phyloP scores from a whole-genome alignment of 2,329 filamentous ascomycete genomes.

The Alternaria rosae region DNA sequence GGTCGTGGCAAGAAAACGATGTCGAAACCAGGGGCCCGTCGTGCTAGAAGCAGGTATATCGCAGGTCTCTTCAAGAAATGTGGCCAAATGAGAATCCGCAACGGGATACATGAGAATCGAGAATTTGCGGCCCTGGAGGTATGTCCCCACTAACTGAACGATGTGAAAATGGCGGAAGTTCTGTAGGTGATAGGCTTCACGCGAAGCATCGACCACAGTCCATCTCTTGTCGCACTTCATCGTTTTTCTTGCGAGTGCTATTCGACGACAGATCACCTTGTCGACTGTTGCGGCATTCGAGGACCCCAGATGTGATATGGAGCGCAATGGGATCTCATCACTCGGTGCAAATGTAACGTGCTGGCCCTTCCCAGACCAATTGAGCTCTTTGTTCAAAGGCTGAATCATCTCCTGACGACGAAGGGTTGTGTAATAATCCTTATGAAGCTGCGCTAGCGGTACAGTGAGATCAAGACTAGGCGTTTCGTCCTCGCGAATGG shows the following conservation, averaged over 20 bases:
- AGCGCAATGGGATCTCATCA: constrained; percentile 18
- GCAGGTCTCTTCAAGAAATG: constrained; percentile 27
- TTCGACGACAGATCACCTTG: constrained; percentile 23
- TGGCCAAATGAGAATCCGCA: constrained; percentile 17
- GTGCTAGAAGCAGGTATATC: no score
- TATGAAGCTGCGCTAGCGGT: background rate
- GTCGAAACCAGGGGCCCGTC: background rate
- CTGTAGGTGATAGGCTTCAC: constrained; percentile 27
- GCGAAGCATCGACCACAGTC: constrained; percentile 11
- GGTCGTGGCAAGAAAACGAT: background rate
- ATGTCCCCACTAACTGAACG: constrained; percentile 27
- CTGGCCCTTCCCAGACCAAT: constrained; percentile 35
- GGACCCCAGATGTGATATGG: constrained; percentile 7
- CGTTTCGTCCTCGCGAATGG: constrained; percentile 1
- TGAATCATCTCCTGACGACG: background rate
- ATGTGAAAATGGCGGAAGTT: constrained; percentile 25
- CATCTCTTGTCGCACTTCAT: constrained; percentile 19
- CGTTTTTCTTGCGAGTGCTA: constrained; percentile 25
- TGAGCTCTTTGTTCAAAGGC: constrained; percentile 19
- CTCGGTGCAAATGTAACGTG: constrained; percentile 21
- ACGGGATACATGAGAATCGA: constrained; percentile 30
- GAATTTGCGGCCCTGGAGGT: constrained; percentile 17
- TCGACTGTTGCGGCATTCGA: constrained; percentile 20
- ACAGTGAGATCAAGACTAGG: background rate
- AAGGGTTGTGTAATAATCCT: background rate